phyloP scores from a whole-genome alignment of 129 eudicot species.

The Scalesia atractyloides region DNA sequence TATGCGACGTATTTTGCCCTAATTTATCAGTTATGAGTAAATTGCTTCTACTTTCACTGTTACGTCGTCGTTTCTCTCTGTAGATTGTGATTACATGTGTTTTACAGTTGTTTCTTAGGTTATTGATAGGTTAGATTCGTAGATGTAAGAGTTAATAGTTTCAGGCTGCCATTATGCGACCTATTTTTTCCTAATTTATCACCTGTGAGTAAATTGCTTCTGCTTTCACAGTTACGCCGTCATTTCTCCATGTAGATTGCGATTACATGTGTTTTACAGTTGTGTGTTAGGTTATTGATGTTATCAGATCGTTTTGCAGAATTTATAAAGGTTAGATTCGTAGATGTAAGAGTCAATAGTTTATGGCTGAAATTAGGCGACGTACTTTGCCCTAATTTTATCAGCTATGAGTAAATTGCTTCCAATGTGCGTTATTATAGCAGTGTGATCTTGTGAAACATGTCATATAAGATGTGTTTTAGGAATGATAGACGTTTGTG shows the following conservation, averaged over 20 bases:
- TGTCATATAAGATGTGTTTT: conserved; percentile 14
- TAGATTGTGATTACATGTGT: no score
- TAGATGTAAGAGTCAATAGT: not conserved
- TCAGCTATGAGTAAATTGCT: not conserved
- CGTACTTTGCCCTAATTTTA: not conserved
- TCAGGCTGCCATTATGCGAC: no score
- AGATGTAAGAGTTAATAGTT: no score
- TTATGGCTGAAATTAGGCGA: not conserved
- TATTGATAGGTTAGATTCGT: no score
- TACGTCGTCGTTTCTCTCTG: no score
- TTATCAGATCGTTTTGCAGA: not conserved
- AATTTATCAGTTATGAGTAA: not conserved
- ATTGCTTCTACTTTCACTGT: no score
- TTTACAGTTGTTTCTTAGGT: no score
- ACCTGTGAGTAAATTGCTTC: no score
- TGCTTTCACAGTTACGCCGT: no score
- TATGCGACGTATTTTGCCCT: conserved; percentile 3
- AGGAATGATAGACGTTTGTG: not conserved
- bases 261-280: no score
- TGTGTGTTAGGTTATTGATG: not conserved
- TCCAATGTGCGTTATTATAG: not conserved
- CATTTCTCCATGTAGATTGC: no score
- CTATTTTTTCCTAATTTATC: no score
- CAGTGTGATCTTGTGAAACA: not conserved
- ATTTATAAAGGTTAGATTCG: not conserved